phyloP scores from a whole-genome alignment of 768 basidiomycete genomes.

The Leccinum boreale region DNA sequence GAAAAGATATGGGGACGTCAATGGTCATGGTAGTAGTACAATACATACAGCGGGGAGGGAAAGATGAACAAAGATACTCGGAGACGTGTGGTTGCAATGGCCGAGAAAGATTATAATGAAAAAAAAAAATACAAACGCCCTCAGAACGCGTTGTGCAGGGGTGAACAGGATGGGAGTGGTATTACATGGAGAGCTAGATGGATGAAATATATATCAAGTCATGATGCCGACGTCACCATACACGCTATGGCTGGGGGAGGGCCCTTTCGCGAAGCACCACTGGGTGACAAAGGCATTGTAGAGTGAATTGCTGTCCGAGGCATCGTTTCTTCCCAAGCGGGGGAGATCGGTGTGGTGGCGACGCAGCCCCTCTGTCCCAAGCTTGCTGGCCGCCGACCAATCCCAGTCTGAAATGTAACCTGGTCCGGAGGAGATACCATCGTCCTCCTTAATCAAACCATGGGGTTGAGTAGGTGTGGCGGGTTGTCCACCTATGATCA shows the following conservation, averaged over 20 bases:
- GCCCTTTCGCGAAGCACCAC: conserved; percentile 64
- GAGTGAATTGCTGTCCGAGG: conserved; percentile 28
- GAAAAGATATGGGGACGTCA: not conserved
- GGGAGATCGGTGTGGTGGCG: conserved; percentile 1
- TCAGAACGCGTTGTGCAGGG: not conserved
- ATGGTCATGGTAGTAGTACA: not conserved
- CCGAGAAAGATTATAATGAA: not conserved
- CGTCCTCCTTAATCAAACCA: not conserved
- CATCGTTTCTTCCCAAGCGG: conserved; percentile 10
- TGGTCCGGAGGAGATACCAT: not conserved
- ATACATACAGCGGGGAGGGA: not conserved
- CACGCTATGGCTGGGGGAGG: conserved; percentile 22
- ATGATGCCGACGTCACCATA: conserved; percentile 19
- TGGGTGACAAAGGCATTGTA: conserved; percentile 62
- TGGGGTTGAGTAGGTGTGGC: conserved; percentile 10
- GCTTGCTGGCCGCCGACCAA: conserved; percentile 16
- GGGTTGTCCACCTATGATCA: conserved; percentile 26
- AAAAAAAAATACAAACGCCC: not conserved
- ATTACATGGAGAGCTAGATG: not conserved
- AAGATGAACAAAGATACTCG: not conserved
- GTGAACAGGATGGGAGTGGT: not conserved
- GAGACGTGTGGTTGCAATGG: not conserved
- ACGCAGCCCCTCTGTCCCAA: not conserved
- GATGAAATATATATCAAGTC: conserved; percentile 5
- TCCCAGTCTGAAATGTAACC: conserved; percentile 20